phyloP scores from a whole-genome alignment of 805 yeast genomes.

The Priceomyces medius region DNA sequence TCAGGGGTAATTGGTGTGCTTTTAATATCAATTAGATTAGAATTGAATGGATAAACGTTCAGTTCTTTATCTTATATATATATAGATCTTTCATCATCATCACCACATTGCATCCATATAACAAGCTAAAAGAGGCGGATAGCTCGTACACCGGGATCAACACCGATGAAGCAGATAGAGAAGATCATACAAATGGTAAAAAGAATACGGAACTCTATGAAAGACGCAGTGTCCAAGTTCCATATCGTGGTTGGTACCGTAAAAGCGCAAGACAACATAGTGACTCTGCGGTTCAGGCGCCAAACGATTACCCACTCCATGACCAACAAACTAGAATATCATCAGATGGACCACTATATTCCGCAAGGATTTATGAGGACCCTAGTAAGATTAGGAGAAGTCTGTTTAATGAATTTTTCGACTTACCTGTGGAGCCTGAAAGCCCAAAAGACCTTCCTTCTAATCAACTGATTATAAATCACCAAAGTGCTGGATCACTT shows the following conservation, averaged over 20 bases:
- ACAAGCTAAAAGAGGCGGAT: conserved; percentile 1
- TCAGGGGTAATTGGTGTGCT: no score
- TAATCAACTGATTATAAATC: not conserved
- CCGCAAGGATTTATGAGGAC: not conserved
- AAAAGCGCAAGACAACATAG: conserved; percentile 1
- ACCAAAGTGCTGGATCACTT: not conserved
- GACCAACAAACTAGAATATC: conserved; percentile 1
- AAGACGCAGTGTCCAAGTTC: not conserved
- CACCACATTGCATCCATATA: conserved; percentile 3
- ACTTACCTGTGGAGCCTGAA: not conserved
- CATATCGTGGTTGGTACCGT: not conserved
- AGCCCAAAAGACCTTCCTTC: not conserved
- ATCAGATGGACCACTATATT: conserved; percentile 4
- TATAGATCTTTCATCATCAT: not conserved
- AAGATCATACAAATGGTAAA: not conserved
- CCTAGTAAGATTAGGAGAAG: not conserved
- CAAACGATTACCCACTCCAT: not conserved
- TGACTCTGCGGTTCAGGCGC: not conserved
- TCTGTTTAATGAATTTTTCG: not conserved
- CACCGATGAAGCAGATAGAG: not conserved
- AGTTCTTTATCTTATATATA: no score
- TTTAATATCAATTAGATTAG: no score
- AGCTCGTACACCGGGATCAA: not conserved
- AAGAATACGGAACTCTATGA: not conserved
- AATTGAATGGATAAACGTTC: no score